Conservation (phyloP, 257 asterid genomes). For the Jasminum sambac region DNA sequence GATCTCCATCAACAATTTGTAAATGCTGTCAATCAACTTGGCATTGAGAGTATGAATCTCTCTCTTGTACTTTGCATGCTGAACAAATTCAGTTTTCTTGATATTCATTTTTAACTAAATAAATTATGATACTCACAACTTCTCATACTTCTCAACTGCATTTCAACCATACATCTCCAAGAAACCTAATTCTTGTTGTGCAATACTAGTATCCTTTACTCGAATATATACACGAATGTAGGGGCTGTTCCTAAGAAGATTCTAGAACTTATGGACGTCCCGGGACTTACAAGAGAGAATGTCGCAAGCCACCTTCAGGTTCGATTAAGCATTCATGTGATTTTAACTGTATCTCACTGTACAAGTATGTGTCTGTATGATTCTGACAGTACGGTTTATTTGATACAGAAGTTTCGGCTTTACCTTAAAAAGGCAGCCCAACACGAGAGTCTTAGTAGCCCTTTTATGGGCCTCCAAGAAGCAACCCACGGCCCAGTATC, state of each 20-base stretch:
- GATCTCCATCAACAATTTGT: conserved; percentile 96
- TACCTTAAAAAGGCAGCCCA: conserved; percentile 76
- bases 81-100: too few species aligned
- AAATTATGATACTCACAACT: neutral
- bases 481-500: conserved; percentile 57
- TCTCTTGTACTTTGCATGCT: neutral
- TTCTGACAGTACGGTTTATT: neutral
- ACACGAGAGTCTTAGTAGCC: conserved; percentile 44
- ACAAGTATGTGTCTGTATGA: too few species aligned
- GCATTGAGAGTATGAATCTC: conserved; percentile 72
- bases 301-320: conserved; percentile 99
- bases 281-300: conserved; percentile 94
- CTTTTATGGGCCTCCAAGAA: conserved; percentile 63
- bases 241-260: conserved; percentile 96
- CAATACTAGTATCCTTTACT: neutral
- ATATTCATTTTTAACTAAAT: neutral
- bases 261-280: conserved; percentile 89
- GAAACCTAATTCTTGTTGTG: neutral
- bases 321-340: conserved; percentile 3
- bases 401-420: conserved; percentile 79
- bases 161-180: too few species aligned
- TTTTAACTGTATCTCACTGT: neutral
- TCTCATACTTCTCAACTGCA: too few species aligned
- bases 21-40: conserved; percentile 80
- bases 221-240: conserved; percentile 36